Evolutionary conservation across 2,329 filamentous ascomycete genomes (phyloP), one percentile per base, ranked within the genome.

Genomic region (Penicillium rolfsii): DNA sequence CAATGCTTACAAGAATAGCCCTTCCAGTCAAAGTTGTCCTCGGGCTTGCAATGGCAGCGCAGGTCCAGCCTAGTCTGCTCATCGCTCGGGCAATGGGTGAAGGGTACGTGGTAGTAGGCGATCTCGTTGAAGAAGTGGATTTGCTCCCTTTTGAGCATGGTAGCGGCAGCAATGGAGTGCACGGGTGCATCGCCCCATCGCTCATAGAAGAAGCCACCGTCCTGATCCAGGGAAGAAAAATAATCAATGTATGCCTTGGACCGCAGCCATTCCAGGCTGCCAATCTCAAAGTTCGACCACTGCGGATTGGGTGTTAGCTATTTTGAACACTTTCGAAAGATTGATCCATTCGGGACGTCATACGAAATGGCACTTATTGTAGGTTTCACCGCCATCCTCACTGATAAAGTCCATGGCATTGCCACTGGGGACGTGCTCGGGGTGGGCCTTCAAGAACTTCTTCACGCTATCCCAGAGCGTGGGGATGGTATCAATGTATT

Each of bases 281-380:
- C 95, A 69, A 99, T 89, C 78, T 99, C 95, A 70, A 99, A 99
- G 83, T 99, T 99, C 73, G 94, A 98, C 95, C 95, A 99, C 91
- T 94, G 61, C 19, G 53, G 49, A 36, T 36, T n/a, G 38, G 40
- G 7, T 64, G 67, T 64, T 69, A 70, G 65, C 28, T 28, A 26
- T 19, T 28, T 5, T 53, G 19, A 33, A 6, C 6, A 11, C 1
- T 12, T 35, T 14, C 8, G 19, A 4, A 1, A 36, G 4, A 33
- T 24, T 26, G 14, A 35, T 22, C 7, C 4, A 24, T 38, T 35
- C 19, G 33, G 40, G 24, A 12, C 38, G 43, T 84, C 90, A 79
- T 85, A 94, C 91, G 77, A 99, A 97, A 77, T 99, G 95, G 82
- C 95, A 99, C 76, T 93, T 88, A 82, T 98, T 99, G 83, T 98